Conservation (phyloP, 345 rosid species). For the Citrus reticulata region DNA sequence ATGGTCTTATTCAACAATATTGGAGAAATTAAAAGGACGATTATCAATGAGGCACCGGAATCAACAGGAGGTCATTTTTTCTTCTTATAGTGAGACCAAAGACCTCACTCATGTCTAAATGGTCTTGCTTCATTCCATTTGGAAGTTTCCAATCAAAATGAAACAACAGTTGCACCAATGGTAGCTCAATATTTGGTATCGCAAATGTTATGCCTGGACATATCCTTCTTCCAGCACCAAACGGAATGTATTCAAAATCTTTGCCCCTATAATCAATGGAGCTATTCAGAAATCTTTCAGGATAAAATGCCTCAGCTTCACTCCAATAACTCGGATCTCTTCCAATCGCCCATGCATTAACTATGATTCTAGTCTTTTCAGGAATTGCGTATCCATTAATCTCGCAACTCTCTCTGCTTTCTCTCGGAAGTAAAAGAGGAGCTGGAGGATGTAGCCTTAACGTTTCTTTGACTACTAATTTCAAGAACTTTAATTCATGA, state of each 20-base stretch:
- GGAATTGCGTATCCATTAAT: not conserved
- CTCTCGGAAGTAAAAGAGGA: not conserved
- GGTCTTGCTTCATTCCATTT: not conserved
- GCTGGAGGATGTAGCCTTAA: not conserved
- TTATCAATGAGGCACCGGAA: not conserved
- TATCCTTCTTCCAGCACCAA: conserved; percentile 21
- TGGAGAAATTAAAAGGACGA: too few species aligned
- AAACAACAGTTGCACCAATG: not conserved
- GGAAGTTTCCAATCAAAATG: not conserved
- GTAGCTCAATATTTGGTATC: not conserved
- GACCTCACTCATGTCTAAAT: not conserved
- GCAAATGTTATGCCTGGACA: conserved; percentile 16
- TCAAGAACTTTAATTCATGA: not conserved
- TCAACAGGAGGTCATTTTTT: not conserved
- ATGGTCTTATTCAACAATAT: too few species aligned
- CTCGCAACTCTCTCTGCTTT: not conserved
- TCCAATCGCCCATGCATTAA: conserved; percentile 13
- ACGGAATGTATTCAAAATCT: conserved; percentile 8
- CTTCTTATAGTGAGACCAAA: not conserved
- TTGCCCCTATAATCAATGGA: conserved; percentile 12
- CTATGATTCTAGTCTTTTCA: not conserved
- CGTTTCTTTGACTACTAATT: not conserved
- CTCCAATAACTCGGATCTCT: conserved; percentile 16
- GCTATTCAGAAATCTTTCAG: conserved; percentile 12
- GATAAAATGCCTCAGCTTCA: conserved; percentile 13